phyloP scores from a whole-genome alignment of 140 eudicot genomes.

The Flaveria floridana region DNA sequence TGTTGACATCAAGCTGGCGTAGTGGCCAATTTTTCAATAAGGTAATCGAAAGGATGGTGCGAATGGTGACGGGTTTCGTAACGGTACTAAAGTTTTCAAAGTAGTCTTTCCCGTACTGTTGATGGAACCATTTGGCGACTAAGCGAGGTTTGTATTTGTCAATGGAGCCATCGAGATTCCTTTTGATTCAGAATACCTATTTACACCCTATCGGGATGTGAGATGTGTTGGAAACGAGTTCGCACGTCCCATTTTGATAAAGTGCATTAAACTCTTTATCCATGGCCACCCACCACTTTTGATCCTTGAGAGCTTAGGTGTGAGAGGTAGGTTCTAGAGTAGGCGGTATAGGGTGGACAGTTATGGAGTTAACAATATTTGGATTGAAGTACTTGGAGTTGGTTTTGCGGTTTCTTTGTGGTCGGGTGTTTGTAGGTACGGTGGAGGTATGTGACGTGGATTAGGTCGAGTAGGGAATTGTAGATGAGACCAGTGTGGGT shows the following conservation, averaged over 20 bases:
- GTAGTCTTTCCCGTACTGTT: not conserved
- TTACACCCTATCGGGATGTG: not conserved
- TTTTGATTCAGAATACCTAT: not conserved
- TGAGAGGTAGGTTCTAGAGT: too few species aligned
- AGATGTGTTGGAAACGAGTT: not conserved
- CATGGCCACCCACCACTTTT: too few species aligned
- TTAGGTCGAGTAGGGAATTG: not conserved
- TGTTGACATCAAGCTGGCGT: too few species aligned
- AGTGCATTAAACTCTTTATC: not conserved
- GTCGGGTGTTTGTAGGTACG: not conserved
- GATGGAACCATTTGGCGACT: constrained; percentile 1
- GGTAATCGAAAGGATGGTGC: too few species aligned
- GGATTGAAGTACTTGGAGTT: not conserved
- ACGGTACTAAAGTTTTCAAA: not conserved
- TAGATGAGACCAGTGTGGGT: not conserved
- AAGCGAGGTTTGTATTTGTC: not conserved
- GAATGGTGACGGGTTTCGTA: too few species aligned
- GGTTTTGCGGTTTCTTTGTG: not conserved
- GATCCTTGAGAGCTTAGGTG: too few species aligned
- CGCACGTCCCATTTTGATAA: not conserved
- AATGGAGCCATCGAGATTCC: not conserved
- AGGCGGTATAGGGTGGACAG: not conserved
- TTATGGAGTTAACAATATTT: not conserved
- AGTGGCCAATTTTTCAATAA: too few species aligned
- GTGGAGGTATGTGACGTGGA: not conserved